Evolutionary conservation across 305 asterid species (phyloP).

Genomic region (Solanum hybrid): DNA sequence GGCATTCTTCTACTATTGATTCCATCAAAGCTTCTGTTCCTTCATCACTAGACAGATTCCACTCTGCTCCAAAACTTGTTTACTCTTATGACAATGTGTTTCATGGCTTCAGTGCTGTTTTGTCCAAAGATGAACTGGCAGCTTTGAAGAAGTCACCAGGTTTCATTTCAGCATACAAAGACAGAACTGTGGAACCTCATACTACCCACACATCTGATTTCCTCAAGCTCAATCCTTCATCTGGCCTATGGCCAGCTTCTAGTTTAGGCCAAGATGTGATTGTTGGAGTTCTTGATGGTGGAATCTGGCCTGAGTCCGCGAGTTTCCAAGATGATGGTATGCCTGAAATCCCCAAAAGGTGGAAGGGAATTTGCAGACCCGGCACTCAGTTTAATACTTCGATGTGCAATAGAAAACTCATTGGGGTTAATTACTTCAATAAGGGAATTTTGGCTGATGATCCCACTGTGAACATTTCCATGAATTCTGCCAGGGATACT

Average conservation of each 20-base stretch:
- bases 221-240: conserved; percentile 2
- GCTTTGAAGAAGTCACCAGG: conserved; percentile 5
- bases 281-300: background rate
- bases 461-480: background rate
- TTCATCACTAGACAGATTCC: background rate
- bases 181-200: background rate
- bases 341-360: background rate
- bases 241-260: conserved; percentile 12
- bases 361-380: conserved; percentile 5
- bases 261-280: conserved; percentile 9
- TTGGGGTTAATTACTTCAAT: conserved; percentile 11
- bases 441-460: background rate
- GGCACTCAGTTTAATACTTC: conserved; percentile 7
- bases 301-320: conserved; percentile 11
- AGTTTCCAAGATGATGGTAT: conserved; percentile 14
- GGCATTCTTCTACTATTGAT: conserved; percentile 25
- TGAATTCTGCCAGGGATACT: conserved; percentile 18
- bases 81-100: conserved; percentile 18
- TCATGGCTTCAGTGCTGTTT: conserved; percentile 20
- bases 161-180: conserved; percentile 11
- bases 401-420: conserved; percentile 11
- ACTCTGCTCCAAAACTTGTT: background rate
- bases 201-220: conserved; percentile 17
- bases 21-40: background rate
- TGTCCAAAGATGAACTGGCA: conserved; percentile 7